A percentile compares a stretch with the other conserved stretches of the same genome.
These are phyloP conservation scores for Colletotrichum tamarilloi DNA, from an alignment of 2,329 filamentous ascomycete genomes.

Conservation along the genomic window DNA sequence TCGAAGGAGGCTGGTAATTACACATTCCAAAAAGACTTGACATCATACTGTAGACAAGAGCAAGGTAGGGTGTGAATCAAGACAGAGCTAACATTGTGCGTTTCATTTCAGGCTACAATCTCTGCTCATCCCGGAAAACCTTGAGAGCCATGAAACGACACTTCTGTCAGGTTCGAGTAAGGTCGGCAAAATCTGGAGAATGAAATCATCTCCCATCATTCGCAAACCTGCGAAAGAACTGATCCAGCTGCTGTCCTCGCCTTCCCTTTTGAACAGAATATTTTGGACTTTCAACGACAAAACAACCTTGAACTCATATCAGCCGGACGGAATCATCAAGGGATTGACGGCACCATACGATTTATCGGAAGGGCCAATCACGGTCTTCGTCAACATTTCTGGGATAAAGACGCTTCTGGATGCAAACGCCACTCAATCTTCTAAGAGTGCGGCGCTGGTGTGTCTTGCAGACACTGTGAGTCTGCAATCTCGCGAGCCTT, in stretches of 20 bases:
- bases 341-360: background rate
- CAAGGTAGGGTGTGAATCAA: no score
- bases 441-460: background rate
- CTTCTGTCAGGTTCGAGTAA: background rate
- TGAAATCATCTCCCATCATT: background rate
- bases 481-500: background rate
- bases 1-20: constrained; percentile 24
- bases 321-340: background rate
- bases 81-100: background rate
- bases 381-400: background rate
- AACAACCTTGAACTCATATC: background rate
- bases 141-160: background rate
- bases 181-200: background rate
- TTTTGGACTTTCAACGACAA: constrained; percentile 10
- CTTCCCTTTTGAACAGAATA: background rate
- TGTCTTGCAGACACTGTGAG: background rate
- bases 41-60: no score
- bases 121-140: background rate
- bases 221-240: background rate
- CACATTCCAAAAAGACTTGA: background rate
- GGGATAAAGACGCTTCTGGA: background rate
- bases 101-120: background rate
- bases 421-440: background rate
- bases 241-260: background rate
- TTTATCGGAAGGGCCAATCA: background rate